Evolutionary conservation across 306 rosid genomes (phyloP).

Genomic region (Prunus dulcis): DNA sequence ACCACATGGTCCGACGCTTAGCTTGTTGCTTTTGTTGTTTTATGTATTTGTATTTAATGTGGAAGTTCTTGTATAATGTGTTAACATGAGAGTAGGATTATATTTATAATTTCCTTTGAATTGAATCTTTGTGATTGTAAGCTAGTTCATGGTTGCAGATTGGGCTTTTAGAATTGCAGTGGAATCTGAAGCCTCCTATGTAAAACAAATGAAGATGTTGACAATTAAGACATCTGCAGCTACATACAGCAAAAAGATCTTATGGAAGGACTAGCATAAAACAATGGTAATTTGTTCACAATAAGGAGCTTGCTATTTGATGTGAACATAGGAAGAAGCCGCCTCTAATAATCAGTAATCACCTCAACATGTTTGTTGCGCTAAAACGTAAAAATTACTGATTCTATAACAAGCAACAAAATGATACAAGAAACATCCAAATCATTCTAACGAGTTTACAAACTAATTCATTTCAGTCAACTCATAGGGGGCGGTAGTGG

Average conservation of each 20-base stretch:
- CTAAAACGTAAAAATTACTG: constrained; percentile 20
- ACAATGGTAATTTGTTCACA: not conserved
- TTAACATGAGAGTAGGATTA: not conserved
- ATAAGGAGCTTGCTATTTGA: not conserved
- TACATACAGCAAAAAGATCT: not conserved
- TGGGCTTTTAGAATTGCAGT: too few relatives aligned
- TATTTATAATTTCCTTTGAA: too few relatives aligned
- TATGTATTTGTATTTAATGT: not conserved
- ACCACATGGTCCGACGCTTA: constrained; percentile 2
- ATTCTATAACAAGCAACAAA: constrained; percentile 22
- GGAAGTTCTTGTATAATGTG: not conserved
- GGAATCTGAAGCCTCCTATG: too few relatives aligned
- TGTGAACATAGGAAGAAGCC: not conserved
- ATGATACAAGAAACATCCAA: constrained; percentile 13
- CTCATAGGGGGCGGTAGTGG: constrained; percentile 37
- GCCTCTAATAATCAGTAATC: not conserved
- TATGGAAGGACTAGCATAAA: too few relatives aligned
- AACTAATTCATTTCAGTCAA: constrained; percentile 25
- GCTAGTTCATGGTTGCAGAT: too few relatives aligned
- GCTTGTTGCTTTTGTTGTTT: not conserved
- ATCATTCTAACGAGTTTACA: not conserved
- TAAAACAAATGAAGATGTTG: too few relatives aligned
- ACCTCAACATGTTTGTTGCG: not conserved
- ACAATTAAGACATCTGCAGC: too few relatives aligned
- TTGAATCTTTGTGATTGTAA: too few relatives aligned